Evolutionary conservation across 2,329 filamentous ascomycete species (phyloP).

Genomic region (Mollisia scopiformis): DNA sequence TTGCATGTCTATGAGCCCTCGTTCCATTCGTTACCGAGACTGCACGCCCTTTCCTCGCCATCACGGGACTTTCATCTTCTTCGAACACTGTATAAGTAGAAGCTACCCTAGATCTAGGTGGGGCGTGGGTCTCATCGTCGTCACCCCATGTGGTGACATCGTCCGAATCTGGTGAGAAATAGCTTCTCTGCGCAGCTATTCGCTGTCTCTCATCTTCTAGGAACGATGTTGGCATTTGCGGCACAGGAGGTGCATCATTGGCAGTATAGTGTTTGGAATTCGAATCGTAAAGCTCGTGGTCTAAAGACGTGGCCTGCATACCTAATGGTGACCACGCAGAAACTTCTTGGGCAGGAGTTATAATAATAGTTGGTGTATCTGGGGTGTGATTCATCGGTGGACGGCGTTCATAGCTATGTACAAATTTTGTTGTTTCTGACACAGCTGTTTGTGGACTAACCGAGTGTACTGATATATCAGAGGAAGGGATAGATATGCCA

Average conservation of each 20-base stretch:
- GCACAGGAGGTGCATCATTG: conserved; percentile 59
- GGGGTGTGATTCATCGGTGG: conserved; percentile 25
- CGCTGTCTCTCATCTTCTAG: conserved; percentile 30
- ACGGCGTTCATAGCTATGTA: conserved; percentile 27
- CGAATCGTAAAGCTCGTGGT: background rate
- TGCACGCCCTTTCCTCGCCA: conserved; percentile 42
- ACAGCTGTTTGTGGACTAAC: conserved; percentile 51
- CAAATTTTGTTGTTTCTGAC: conserved; percentile 30
- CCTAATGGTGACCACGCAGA: conserved; percentile 35
- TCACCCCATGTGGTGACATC: conserved; percentile 33
- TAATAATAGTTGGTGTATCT: conserved; percentile 52
- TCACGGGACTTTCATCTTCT: conserved; percentile 59
- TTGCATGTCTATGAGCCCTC: conserved; percentile 25
- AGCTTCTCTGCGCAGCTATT: conserved; percentile 31
- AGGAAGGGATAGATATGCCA: conserved; percentile 66
- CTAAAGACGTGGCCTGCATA: too few relatives aligned
- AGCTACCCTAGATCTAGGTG: conserved; percentile 27
- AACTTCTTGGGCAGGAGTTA: conserved; percentile 52
- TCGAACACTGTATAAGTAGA: conserved; percentile 69
- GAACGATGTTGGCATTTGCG: conserved; percentile 51
- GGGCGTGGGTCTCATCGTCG: conserved; percentile 19
- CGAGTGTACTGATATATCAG: conserved; percentile 47
- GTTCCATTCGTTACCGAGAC: conserved; percentile 36
- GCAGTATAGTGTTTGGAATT: background rate
- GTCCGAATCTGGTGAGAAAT: conserved; percentile 36